These are phyloP conservation scores for Alliaria petiolata DNA, from an alignment of 345 rosid genomes.

Conservation along the genomic window DNA sequence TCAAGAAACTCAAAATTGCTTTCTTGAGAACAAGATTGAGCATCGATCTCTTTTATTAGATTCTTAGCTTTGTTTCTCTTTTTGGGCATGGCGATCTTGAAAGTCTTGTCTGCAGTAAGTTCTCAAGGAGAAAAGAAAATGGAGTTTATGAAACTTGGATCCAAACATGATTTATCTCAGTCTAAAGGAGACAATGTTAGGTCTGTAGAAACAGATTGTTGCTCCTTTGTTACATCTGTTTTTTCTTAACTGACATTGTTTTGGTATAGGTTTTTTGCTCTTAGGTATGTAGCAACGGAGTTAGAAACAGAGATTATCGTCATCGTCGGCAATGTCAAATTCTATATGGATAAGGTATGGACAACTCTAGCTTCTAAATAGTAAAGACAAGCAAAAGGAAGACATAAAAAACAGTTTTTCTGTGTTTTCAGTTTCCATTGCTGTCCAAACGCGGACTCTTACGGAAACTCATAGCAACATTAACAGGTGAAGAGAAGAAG, in stretches of 20 bases:
- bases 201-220: conserved; percentile 30
- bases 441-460: conserved; percentile 53
- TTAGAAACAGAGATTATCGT: conserved; percentile 55
- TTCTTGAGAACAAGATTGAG: not conserved
- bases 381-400: not conserved
- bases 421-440: conserved; percentile 53
- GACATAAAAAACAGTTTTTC: not conserved
- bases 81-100: not conserved
- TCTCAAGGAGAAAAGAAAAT: conserved; percentile 40
- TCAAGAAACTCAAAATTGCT: not conserved
- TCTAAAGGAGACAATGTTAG: conserved; percentile 53
- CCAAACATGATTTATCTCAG: conserved; percentile 69
- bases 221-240: no score
- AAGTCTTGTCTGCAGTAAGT: not conserved
- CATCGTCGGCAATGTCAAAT: conserved; percentile 47
- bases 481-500: conserved; percentile 29
- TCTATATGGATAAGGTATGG: conserved; percentile 62
- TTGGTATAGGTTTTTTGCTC: not conserved
- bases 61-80: conserved; percentile 12
- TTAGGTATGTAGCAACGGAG: conserved; percentile 60
- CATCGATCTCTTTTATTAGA: not conserved
- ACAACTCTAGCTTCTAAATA: not conserved
- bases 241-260: not conserved
- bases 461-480: conserved; percentile 44
- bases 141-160: conserved; percentile 95